Evolutionary conservation across 2,329 filamentous ascomycete species (phyloP).

Genomic region (Venturia asperata): DNA sequence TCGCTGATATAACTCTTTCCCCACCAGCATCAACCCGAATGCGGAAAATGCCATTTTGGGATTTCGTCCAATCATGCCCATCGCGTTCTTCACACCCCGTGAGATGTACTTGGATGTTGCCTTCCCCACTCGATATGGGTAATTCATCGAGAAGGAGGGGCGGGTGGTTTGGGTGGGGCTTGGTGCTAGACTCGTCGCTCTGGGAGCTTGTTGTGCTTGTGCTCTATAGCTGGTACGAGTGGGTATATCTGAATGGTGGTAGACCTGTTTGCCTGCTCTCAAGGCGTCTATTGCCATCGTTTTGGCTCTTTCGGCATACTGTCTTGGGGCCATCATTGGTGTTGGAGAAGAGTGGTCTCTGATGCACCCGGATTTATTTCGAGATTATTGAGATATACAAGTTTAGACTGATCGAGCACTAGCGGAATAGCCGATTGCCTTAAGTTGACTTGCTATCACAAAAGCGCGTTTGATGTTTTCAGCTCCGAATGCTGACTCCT

Average conservation of each 20-base stretch:
- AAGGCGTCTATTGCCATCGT: too few species aligned
- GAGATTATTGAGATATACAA: too few species aligned
- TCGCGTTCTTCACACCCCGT: not conserved
- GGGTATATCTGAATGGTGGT: not conserved
- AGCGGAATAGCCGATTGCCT: not conserved
- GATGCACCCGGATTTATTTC: not conserved
- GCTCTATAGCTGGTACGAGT: not conserved
- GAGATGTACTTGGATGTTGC: not conserved
- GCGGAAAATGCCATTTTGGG: not conserved
- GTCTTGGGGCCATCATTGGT: not conserved
- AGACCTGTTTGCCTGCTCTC: not conserved
- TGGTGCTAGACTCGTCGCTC: not conserved
- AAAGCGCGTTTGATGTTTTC: not conserved
- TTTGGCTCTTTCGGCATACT: not conserved
- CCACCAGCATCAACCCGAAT: not conserved
- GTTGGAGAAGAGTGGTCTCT: not conserved
- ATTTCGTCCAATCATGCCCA: not conserved
- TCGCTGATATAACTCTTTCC: not conserved
- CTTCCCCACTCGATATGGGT: not conserved
- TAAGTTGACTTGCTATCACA: not conserved
- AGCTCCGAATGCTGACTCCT: not conserved
- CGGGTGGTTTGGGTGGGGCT: not conserved
- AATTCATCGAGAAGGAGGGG: not conserved
- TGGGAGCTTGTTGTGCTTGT: not conserved
- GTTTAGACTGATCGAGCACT: not conserved